A percentile compares a stretch with the other conserved stretches of the same genome.
phyloP scores from a whole-genome alignment of 2,329 filamentous ascomycete species.

The Trichoderma semiorbis region DNA sequence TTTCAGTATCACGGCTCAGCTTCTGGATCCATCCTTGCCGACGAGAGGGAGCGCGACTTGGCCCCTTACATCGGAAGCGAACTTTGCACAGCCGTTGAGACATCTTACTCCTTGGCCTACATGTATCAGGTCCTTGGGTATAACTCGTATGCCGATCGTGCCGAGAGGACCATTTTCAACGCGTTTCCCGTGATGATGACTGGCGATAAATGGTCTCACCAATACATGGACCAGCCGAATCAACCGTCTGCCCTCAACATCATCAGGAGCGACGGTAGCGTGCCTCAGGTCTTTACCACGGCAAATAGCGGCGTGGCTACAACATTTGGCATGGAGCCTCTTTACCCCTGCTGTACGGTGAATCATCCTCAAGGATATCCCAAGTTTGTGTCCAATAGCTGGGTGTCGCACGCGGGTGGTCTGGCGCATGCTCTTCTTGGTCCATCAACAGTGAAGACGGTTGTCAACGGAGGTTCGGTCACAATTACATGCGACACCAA shows the following conservation, averaged over 20 bases:
- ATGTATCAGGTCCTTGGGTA: conserved; percentile 33
- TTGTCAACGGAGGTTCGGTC: conserved; percentile 33
- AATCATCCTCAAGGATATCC: conserved; percentile 57
- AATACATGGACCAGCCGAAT: conserved; percentile 54
- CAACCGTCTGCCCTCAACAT: conserved; percentile 46
- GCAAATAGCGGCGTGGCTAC: conserved; percentile 38
- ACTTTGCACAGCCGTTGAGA: conserved; percentile 35
- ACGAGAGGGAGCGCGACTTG: conserved; percentile 38
- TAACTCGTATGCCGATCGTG: conserved; percentile 46
- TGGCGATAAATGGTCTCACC: conserved; percentile 52
- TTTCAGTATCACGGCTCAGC: conserved; percentile 39
- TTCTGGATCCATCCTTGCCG: conserved; percentile 41
- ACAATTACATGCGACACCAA: conserved; percentile 44
- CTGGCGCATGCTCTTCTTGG: conserved; percentile 49
- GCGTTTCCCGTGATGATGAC: conserved; percentile 50
- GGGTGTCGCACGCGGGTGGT: conserved; percentile 41
- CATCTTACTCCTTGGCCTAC: conserved; percentile 33
- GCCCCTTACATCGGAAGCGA: conserved; percentile 38
- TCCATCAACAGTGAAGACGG: conserved; percentile 41
- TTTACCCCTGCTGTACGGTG: conserved; percentile 55
- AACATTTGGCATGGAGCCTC: conserved; percentile 49
- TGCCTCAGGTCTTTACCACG: conserved; percentile 43
- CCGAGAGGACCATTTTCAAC: conserved; percentile 53
- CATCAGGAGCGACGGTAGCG: conserved; percentile 30
- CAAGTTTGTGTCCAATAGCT: conserved; percentile 50